Conservation (phyloP, 441 rosid genomes). For the Eruca vesicaria region DNA sequence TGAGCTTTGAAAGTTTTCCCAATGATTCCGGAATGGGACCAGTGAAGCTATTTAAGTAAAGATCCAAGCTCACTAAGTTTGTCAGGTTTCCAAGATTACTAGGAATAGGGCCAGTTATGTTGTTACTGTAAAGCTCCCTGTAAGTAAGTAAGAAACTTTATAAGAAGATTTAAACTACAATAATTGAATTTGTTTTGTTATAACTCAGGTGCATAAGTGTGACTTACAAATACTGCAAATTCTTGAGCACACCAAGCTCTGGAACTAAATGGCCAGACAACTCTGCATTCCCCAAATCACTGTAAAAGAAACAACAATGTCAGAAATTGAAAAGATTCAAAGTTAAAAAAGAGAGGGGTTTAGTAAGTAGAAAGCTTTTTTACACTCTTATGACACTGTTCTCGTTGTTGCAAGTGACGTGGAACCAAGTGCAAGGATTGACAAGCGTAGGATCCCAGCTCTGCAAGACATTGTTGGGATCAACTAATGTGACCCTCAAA, state of each 20-base stretch:
- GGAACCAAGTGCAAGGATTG: conserved; percentile 99
- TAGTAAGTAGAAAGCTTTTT: conserved; percentile 28
- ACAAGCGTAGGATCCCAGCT: conserved; percentile 99
- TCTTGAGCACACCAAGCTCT: conserved; percentile 89
- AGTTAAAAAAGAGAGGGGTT: conserved; percentile 8
- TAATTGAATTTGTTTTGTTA: too few relatives aligned
- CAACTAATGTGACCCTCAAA: conserved; percentile 62
- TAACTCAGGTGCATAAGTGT: not conserved
- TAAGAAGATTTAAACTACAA: not conserved
- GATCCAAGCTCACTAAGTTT: conserved; percentile 87
- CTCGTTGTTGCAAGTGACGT: conserved; percentile 94
- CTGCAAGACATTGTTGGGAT: conserved; percentile 91
- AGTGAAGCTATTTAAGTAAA: conserved; percentile 69
- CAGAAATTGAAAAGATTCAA: not conserved
- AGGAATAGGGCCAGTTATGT: conserved; percentile 70
- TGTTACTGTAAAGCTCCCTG: conserved; percentile 86
- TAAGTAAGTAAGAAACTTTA: not conserved
- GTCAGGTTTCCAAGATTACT: conserved; percentile 80
- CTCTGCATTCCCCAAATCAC: conserved; percentile 97
- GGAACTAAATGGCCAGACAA: conserved; percentile 90
- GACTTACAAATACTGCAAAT: conserved; percentile 86
- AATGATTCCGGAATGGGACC: conserved; percentile 76
- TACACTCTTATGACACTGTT: conserved; percentile 97
- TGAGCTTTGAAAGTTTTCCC: conserved; percentile 68
- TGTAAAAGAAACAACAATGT: conserved; percentile 26